Percentiles rank a stretch among this genome's conserved stretches.
phyloP scores from a whole-genome alignment of 768 basidiomycete genomes.

The Phaffia australis region DNA sequence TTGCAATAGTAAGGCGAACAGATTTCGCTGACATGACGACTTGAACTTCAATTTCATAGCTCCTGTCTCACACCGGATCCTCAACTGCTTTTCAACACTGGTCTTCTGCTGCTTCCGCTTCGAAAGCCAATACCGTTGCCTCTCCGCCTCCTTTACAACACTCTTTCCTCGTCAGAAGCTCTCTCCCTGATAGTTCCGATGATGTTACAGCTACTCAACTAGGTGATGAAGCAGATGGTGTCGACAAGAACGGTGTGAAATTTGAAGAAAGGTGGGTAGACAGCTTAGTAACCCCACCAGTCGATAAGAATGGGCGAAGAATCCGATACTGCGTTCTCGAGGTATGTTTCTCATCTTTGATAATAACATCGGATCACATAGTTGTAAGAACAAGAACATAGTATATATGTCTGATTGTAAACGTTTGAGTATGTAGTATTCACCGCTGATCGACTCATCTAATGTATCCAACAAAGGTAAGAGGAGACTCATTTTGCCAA shows the following conservation, averaged over 20 bases:
- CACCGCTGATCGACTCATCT: conserved; percentile 24
- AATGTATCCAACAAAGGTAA: conserved; percentile 12
- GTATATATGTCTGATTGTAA: not conserved
- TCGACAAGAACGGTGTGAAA: conserved; percentile 50
- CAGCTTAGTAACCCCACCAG: conserved; percentile 68
- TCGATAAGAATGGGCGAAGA: conserved; percentile 53
- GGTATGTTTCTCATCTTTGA: conserved; percentile 41
- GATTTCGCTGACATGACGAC: conserved; percentile 43
- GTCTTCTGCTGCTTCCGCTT: conserved; percentile 37
- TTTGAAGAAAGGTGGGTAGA: conserved; percentile 65
- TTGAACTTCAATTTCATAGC: no score
- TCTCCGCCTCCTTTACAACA: conserved; percentile 23
- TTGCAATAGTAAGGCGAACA: not conserved
- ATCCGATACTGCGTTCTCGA: conserved; percentile 78
- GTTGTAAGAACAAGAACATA: not conserved
- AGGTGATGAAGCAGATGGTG: not conserved
- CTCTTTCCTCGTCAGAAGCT: conserved; percentile 51
- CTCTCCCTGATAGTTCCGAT: conserved; percentile 43
- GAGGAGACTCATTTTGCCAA: not conserved
- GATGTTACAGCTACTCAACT: not conserved
- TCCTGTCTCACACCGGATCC: conserved; percentile 56
- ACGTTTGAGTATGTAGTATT: conserved; percentile 25
- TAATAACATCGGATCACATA: not conserved
- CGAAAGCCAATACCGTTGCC: conserved; percentile 14
- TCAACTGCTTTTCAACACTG: conserved; percentile 67